Conservation (phyloP, 73 alveolate genomes). For the Blepharisma stoltei region DNA sequence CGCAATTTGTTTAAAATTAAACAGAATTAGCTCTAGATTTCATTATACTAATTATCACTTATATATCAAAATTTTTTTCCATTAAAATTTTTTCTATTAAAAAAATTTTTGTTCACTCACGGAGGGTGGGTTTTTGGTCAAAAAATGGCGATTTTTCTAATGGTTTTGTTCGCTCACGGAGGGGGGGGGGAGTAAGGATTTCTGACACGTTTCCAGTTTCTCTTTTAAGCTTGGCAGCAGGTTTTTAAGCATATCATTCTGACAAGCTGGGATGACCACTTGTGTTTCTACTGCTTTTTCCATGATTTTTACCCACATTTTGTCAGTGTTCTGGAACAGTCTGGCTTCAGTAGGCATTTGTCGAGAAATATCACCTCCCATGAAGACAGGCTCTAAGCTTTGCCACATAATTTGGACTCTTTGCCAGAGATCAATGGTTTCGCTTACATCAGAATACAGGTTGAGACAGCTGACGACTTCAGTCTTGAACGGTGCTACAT, state of each 20-base stretch:
- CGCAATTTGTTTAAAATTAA: too few species aligned
- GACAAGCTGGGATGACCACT: constrained; percentile 96
- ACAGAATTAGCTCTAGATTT: too few species aligned
- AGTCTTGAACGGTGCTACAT: constrained; percentile 92
- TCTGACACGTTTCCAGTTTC: constrained; percentile 97
- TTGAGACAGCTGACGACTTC: constrained; percentile 81
- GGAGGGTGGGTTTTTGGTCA: too few species aligned
- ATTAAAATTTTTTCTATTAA: too few species aligned
- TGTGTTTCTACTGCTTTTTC: constrained; percentile 98
- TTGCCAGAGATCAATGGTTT: constrained; percentile 98
- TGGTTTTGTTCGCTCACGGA: too few species aligned
- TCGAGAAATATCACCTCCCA: constrained; percentile 99
- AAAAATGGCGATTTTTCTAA: too few species aligned
- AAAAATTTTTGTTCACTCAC: too few species aligned
- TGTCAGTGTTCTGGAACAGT: constrained; percentile 97
- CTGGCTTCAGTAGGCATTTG: constrained; percentile 99
- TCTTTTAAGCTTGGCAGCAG: constrained; percentile 92
- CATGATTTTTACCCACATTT: constrained; percentile 98
- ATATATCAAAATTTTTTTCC: too few species aligned
- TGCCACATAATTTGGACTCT: constrained; percentile 99
- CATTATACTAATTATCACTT: too few species aligned
- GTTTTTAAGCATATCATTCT: constrained; percentile 98
- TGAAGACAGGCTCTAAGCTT: constrained; percentile 98
- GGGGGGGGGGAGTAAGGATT: too few species aligned
- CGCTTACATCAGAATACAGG: constrained; percentile 89